Evolutionary conservation across 805 yeast species (phyloP).

Genomic region (Blastobotrys terrestris): DNA sequence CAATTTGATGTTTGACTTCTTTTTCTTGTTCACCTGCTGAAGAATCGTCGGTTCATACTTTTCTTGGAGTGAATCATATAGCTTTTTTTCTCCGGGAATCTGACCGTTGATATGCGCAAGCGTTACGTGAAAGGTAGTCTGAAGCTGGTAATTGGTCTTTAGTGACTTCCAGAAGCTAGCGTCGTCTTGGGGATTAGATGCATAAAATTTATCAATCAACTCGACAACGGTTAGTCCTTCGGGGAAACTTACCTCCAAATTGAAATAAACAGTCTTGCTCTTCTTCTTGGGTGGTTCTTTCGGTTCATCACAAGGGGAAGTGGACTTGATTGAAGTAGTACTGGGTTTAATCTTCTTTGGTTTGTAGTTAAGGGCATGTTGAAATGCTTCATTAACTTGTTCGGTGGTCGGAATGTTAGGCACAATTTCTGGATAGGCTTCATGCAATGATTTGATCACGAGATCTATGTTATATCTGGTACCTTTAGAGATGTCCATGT

Average conservation of each 20-base stretch:
- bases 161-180: slow-evolving; percentile 12
- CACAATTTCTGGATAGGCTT: slow-evolving; percentile 41
- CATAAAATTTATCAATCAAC: slow-evolving; percentile 22
- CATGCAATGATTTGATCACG: slow-evolving; percentile 37
- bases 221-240: slow-evolving; percentile 8
- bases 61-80: slow-evolving; percentile 2
- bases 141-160: slow-evolving; percentile 11
- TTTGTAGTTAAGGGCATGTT: slow-evolving; percentile 45
- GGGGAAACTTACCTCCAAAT: slow-evolving; percentile 33
- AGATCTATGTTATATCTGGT: slow-evolving; percentile 44
- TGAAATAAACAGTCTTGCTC: slow-evolving; percentile 35
- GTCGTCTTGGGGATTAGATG: slow-evolving; percentile 6
- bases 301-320: neutral
- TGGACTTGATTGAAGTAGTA: neutral
- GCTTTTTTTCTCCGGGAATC: slow-evolving; percentile 3
- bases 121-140: slow-evolving; percentile 29
- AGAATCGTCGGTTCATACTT: neutral
- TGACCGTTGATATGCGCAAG: slow-evolving; percentile 22
- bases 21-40: neutral
- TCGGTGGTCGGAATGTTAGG: slow-evolving; percentile 37
- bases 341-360: slow-evolving; percentile 40
- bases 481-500: slow-evolving; percentile 46
- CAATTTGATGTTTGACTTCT: neutral
- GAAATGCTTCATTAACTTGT: slow-evolving; percentile 42
- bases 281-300: slow-evolving; percentile 13